Base-by-base conservation (phyloP, 176 grass and related monocot species). In the Bolboschoenus planiculmis region DNA sequence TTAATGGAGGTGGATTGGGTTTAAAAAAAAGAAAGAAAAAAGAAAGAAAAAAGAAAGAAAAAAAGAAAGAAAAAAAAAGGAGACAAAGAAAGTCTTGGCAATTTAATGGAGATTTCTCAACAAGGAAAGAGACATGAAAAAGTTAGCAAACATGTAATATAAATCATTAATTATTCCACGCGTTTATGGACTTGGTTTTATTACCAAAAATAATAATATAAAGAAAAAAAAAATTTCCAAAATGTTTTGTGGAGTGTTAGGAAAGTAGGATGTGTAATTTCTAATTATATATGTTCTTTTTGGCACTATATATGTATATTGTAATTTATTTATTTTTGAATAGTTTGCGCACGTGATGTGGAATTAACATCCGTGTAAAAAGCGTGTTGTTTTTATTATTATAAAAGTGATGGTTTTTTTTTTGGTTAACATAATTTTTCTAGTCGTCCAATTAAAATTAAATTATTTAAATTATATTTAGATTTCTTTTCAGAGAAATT, bases 91-190 rank as follows among this genome's bases (percentile, higher is more conserved):
- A 81, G 78, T 44, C 56, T 63, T 81, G 44, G 79, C 13, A 82
- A 65, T 82, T 82, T 9, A 82, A 48, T 65, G 79, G 59, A 59
- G 56, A 43, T 80, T 21, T 74, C 68, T 29, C 1, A 74, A 2
- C 1, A 74, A 47, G 21, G 68, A 74, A 24, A 46, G 39, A 73
- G 68, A 73, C 68, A 14, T 26, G 40, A 73, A 47, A 73, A 73
- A 29, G 39, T 4, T 72, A 47, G 68, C 39, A n/a, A n/a, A 15
- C 40, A 73, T 73, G 3, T 73, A 23, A 33, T 40, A 5, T 42
- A 21, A 46, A 67, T 73, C 21, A 73, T 73, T 11, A 27, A 73
- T n/a, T n/a, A n/a, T 44, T 73, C 39, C 68, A 73, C 23, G n/a
- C 67, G 67, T 44, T 72, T n/a, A 24, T 72, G 39, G 64, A 39